Evolutionary conservation across 345 rosid genomes (phyloP).

Genomic region (Pistacia integerrima): DNA sequence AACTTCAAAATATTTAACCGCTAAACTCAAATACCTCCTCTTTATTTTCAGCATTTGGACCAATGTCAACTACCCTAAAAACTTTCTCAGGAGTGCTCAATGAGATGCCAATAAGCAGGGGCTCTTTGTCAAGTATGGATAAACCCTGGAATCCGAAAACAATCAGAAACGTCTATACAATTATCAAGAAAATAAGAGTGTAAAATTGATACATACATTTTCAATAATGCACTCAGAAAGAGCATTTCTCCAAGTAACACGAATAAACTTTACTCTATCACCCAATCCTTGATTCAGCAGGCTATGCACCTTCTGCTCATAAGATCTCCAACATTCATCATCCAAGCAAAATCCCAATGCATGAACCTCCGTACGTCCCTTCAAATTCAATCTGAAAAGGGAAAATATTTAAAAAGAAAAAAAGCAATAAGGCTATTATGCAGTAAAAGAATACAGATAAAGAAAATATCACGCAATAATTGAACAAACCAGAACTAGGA

Average conservation of each 20-base stretch:
- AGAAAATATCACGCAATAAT: background rate
- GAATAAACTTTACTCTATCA: slow-evolving; percentile 74
- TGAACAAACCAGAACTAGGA: slow-evolving; percentile 1
- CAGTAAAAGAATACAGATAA: slow-evolving; percentile 3
- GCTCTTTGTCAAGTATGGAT: slow-evolving; percentile 56
- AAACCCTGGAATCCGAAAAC: slow-evolving; percentile 59
- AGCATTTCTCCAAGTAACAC: slow-evolving; percentile 76
- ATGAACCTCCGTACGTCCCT: slow-evolving; percentile 47
- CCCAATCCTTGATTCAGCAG: slow-evolving; percentile 72
- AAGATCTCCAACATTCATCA: slow-evolving; percentile 85
- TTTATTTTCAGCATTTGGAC: slow-evolving; percentile 90
- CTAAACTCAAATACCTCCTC: slow-evolving; percentile 56
- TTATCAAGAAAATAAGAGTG: slow-evolving; percentile 1
- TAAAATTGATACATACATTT: slow-evolving; percentile 46
- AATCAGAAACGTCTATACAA: slow-evolving; percentile 3
- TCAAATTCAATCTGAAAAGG: slow-evolving; percentile 63
- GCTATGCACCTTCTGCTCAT: slow-evolving; percentile 71
- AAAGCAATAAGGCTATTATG: slow-evolving; percentile 12
- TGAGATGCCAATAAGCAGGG: slow-evolving; percentile 75
- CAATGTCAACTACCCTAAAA: slow-evolving; percentile 80
- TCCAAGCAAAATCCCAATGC: slow-evolving; percentile 79
- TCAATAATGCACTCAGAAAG: slow-evolving; percentile 56
- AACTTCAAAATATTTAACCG: background rate
- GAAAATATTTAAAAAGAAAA: slow-evolving; percentile 24
- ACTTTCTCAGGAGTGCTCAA: slow-evolving; percentile 71